Evolutionary conservation across 345 rosid genomes (phyloP).

Genomic region (Sisymbrium altissimum): DNA sequence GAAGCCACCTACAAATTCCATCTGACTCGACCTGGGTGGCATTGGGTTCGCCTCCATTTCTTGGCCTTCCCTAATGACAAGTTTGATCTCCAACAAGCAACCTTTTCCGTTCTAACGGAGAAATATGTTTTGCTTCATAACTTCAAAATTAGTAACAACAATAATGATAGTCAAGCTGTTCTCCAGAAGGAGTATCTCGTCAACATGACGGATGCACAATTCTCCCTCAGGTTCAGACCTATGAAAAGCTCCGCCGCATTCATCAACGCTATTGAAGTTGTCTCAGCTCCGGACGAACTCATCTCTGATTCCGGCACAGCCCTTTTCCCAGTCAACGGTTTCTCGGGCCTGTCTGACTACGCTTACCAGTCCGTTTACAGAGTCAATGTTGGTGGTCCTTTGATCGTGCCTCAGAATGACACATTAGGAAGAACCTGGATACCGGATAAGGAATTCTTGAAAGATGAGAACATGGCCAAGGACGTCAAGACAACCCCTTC

Average conservation of each 20-base stretch:
- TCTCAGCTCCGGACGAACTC: constrained; percentile 64
- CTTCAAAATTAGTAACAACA: constrained; percentile 42
- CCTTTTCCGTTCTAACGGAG: constrained; percentile 53
- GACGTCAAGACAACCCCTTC: constrained; percentile 35
- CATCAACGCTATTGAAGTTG: constrained; percentile 69
- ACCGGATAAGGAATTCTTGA: constrained; percentile 49
- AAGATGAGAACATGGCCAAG: constrained; percentile 42
- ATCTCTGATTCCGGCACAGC: constrained; percentile 48
- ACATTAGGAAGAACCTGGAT: constrained; percentile 57
- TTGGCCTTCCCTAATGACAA: constrained; percentile 39
- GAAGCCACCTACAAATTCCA: constrained; percentile 54
- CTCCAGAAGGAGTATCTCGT: constrained; percentile 61
- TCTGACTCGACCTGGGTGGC: constrained; percentile 56
- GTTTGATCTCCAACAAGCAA: constrained; percentile 51
- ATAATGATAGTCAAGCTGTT: constrained; percentile 31
- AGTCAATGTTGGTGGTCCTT: constrained; percentile 72
- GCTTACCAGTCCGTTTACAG: constrained; percentile 59
- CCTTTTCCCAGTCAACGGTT: constrained; percentile 50
- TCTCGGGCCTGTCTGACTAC: constrained; percentile 42
- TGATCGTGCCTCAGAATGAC: constrained; percentile 57
- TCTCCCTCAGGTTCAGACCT: constrained; percentile 50
- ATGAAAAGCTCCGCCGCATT: constrained; percentile 61
- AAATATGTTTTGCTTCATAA: constrained; percentile 60
- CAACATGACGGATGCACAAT: constrained; percentile 44
- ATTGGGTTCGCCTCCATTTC: constrained; percentile 76